Conservation (phyloP, 768 basidiomycete genomes). For the Pleurotus tuber-regium region DNA sequence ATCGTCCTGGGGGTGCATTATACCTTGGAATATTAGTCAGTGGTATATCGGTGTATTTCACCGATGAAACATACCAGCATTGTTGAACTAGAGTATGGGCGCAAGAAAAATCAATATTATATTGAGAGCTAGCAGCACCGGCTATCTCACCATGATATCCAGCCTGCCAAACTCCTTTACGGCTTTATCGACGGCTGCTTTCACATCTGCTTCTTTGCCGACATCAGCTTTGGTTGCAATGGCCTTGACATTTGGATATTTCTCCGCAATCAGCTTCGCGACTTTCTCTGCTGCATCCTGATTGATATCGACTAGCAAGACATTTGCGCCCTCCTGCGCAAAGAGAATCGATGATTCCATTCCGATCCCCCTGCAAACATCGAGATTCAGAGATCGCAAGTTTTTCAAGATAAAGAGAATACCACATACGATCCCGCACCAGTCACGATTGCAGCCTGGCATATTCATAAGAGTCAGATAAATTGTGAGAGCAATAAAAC, state of each 20-base stretch:
- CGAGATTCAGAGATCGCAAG: constrained; percentile 12
- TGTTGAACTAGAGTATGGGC: constrained; percentile 73
- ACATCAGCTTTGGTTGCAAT: constrained; percentile 82
- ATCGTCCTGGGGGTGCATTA: constrained; percentile 96
- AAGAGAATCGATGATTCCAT: constrained; percentile 95
- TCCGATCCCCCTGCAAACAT: constrained; percentile 81
- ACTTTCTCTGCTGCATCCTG: constrained; percentile 66
- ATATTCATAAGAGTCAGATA: constrained; percentile 7
- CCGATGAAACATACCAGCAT: constrained; percentile 58
- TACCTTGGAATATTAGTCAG: constrained; percentile 50
- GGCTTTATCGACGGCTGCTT: constrained; percentile 75
- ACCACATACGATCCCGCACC: constrained; percentile 81
- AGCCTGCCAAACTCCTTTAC: constrained; percentile 88
- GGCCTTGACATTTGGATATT: constrained; percentile 68
- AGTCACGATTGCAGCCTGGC: constrained; percentile 75
- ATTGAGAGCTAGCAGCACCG: not conserved
- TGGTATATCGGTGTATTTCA: not conserved
- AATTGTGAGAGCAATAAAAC: constrained; percentile 13
- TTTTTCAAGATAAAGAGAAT: not conserved
- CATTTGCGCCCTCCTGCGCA: constrained; percentile 90
- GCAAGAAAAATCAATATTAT: constrained; percentile 2
- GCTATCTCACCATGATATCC: constrained; percentile 84
- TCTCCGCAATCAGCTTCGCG: constrained; percentile 57
- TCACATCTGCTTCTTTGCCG: constrained; percentile 82
- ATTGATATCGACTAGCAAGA: constrained; percentile 89